Percentiles rank a stretch among this genome's conserved stretches.
These are phyloP conservation scores for Phoenix roebelenii DNA, from an alignment of 176 grass and related monocot genomes.

Conservation along the genomic window DNA sequence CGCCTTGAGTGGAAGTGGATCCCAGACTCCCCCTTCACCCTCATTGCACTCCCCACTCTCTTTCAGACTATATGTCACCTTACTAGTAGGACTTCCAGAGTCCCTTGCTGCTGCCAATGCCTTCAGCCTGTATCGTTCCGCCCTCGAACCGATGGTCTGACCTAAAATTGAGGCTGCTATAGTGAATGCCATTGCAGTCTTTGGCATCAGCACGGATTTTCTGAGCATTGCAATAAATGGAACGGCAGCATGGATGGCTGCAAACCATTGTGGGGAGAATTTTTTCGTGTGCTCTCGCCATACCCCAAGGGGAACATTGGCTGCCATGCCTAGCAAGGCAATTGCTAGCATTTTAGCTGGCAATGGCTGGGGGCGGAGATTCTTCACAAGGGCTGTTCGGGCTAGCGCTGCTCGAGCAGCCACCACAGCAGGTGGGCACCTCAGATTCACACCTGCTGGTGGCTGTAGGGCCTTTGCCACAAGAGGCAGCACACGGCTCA, in stretches of 20 bases:
- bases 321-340: conserved; percentile 74
- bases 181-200: conserved; percentile 75
- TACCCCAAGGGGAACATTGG: conserved; percentile 84
- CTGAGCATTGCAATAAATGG: conserved; percentile 88
- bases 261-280: conserved; percentile 90
- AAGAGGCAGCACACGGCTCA: conserved; percentile 68
- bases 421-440: conserved; percentile 67
- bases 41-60: conserved; percentile 31
- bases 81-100: neutral
- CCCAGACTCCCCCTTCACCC: conserved; percentile 31
- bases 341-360: conserved; percentile 84
- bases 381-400: conserved; percentile 68
- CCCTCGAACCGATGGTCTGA: conserved; percentile 80
- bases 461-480: conserved; percentile 65
- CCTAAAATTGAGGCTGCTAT: conserved; percentile 90
- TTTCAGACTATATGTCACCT: conserved; percentile 17
- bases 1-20: conserved; percentile 40
- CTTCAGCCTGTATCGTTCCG: conserved; percentile 54
- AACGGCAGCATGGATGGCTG: conserved; percentile 71
- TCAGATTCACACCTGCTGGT: conserved; percentile 70
- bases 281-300: conserved; percentile 93
- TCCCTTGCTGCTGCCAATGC: conserved; percentile 21
- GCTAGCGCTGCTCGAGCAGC: conserved; percentile 68
- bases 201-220: conserved; percentile 88
- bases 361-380: conserved; percentile 69